Evolutionary conservation across 23 red algal species (phyloP).

Genomic region (Cyanidioschyzon merolae): DNA sequence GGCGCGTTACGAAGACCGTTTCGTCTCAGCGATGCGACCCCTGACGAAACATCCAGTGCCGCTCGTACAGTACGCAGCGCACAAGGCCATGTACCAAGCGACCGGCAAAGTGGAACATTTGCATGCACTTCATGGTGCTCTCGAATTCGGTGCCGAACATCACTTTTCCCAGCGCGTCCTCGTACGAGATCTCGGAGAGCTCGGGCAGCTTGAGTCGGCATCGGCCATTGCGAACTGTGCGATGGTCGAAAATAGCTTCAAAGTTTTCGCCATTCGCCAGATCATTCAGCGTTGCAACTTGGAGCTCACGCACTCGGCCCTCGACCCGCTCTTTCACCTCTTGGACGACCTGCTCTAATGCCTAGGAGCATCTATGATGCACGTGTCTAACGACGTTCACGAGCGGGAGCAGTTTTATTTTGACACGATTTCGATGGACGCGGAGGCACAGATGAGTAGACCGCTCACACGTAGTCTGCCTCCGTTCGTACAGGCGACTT

Average conservation of each 20-base stretch:
- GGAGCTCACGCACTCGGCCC: slow-evolving; percentile 28
- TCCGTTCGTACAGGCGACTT: too few species aligned
- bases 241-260: slow-evolving; percentile 98
- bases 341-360: neutral
- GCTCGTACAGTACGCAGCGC: slow-evolving; percentile 71
- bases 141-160: slow-evolving; percentile 79
- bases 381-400: too few species aligned
- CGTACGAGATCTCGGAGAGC: slow-evolving; percentile 80
- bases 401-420: too few species aligned
- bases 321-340: slow-evolving; percentile 10
- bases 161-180: slow-evolving; percentile 93
- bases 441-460: too few species aligned
- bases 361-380: too few species aligned
- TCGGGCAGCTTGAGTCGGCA: slow-evolving; percentile 56
- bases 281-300: slow-evolving; percentile 37
- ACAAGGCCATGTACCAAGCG: slow-evolving; percentile 63
- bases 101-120: slow-evolving; percentile 34
- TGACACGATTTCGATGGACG: too few species aligned
- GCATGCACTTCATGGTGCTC: slow-evolving; percentile 40
- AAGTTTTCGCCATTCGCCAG: slow-evolving; percentile 74
- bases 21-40: slow-evolving; percentile 14
- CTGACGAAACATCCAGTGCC: slow-evolving; percentile 30
- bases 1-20: neutral
- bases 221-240: slow-evolving; percentile 60
- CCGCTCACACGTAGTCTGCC: too few species aligned